Conservation (phyloP, 257 asterid species). For the Gentiana dahurica region DNA sequence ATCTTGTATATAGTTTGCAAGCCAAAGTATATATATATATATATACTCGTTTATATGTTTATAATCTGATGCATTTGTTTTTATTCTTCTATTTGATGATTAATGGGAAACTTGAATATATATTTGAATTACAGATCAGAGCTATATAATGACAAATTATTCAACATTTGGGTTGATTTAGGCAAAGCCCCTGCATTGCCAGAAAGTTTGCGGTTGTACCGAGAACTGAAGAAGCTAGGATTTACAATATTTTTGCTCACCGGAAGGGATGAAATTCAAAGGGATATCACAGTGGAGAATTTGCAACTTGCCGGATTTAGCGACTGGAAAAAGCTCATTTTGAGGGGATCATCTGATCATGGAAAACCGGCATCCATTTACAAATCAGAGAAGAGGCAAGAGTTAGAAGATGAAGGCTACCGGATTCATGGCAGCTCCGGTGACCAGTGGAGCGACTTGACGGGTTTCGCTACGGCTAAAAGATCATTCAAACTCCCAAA, state of each 20-base stretch:
- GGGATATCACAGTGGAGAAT: slow-evolving; percentile 55
- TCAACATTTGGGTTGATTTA: slow-evolving; percentile 56
- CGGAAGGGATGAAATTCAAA: slow-evolving; percentile 63
- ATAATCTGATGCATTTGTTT: too few relatives aligned
- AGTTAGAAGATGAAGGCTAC: slow-evolving; percentile 64
- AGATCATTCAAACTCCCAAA: slow-evolving; percentile 87
- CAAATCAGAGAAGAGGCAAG: slow-evolving; percentile 73
- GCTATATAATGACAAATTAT: slow-evolving; percentile 41
- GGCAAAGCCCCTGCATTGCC: slow-evolving; percentile 66
- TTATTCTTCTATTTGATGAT: too few relatives aligned
- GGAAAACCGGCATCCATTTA: slow-evolving; percentile 47
- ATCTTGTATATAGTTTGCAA: too few relatives aligned
- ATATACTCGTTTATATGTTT: too few relatives aligned
- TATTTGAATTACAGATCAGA: slow-evolving; percentile 33
- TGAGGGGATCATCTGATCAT: slow-evolving; percentile 58
- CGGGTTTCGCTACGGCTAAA: slow-evolving; percentile 49
- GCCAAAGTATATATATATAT: too few relatives aligned
- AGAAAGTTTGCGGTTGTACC: slow-evolving; percentile 62
- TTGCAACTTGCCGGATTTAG: slow-evolving; percentile 46
- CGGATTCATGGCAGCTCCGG: slow-evolving; percentile 62
- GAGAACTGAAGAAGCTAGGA: slow-evolving; percentile 47
- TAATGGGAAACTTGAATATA: too few relatives aligned
- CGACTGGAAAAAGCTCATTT: slow-evolving; percentile 68
- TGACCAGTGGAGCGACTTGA: slow-evolving; percentile 87
- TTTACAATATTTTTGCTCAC: slow-evolving; percentile 62